Conservation (phyloP, 306 rosid species). For the Styphnolobium japonicum region DNA sequence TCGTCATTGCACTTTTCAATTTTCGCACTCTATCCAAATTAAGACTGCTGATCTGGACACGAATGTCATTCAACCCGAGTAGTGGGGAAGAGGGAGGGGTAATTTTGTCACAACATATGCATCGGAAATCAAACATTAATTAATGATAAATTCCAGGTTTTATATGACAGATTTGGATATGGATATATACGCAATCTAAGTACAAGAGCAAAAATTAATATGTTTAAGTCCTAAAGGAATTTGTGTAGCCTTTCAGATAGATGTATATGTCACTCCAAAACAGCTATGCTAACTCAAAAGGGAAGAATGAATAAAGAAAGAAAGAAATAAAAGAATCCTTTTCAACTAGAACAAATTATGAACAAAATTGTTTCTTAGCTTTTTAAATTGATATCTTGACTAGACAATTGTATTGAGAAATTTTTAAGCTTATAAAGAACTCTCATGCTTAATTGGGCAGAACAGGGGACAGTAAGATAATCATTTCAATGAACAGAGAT, state of each 20-base stretch:
- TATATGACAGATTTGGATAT: background rate
- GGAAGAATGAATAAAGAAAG: background rate
- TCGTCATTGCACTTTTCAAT: slow-evolving; percentile 77
- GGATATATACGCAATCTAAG: background rate
- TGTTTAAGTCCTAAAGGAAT: background rate
- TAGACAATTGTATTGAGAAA: background rate
- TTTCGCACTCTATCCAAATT: slow-evolving; percentile 80
- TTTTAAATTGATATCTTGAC: background rate
- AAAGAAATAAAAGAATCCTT: background rate
- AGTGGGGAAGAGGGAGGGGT: background rate
- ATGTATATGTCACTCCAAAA: background rate
- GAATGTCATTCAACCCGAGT: slow-evolving; percentile 12
- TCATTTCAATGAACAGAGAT: background rate
- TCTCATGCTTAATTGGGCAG: background rate
- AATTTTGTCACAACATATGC: background rate
- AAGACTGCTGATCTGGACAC: slow-evolving; percentile 69
- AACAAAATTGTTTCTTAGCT: background rate
- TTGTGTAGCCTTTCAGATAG: background rate
- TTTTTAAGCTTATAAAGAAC: background rate
- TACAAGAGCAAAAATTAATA: background rate
- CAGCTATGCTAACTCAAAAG: background rate
- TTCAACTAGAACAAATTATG: background rate
- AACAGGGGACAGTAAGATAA: background rate
- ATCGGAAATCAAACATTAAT: background rate
- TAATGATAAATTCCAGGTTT: background rate